phyloP scores from a whole-genome alignment of 352 stramenopile genomes.

The Blastocystis sp. region DNA sequence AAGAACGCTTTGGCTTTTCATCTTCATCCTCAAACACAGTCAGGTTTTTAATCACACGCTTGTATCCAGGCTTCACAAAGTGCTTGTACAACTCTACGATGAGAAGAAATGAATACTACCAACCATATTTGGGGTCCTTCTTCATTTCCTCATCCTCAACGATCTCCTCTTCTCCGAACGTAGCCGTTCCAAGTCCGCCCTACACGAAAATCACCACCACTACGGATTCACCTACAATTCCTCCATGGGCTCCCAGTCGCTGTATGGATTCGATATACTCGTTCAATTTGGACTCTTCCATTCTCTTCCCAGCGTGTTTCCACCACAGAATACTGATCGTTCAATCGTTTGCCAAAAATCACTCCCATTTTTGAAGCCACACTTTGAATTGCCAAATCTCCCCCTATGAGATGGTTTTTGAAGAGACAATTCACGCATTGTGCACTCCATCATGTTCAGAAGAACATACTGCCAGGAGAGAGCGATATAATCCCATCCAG shows the following conservation, averaged over 20 bases:
- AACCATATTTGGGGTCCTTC: slow-evolving; percentile 68
- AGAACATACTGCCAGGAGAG: too few relatives aligned
- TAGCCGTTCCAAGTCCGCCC: slow-evolving; percentile 32
- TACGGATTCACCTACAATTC: slow-evolving; percentile 3
- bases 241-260: slow-evolving; percentile 22
- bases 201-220: background rate
- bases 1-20: slow-evolving; percentile 7
- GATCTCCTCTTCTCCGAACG: slow-evolving; percentile 44
- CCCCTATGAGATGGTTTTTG: background rate
- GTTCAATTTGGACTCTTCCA: slow-evolving; percentile 62
- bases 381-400: background rate
- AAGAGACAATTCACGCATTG: background rate
- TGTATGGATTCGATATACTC: slow-evolving; percentile 65
- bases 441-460: too few relatives aligned
- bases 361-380: background rate
- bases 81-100: slow-evolving; percentile 64
- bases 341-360: background rate
- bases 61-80: slow-evolving; percentile 58
- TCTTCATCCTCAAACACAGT: slow-evolving; percentile 63
- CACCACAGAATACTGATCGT: background rate
- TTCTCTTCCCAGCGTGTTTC: background rate
- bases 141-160: slow-evolving; percentile 67
- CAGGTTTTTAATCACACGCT: slow-evolving; percentile 62
- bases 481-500: too few relatives aligned
- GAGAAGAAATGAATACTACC: background rate